These are phyloP conservation scores for Urochloa ruziziensis DNA, from an alignment of 176 grass and related monocot genomes.

Conservation along the genomic window DNA sequence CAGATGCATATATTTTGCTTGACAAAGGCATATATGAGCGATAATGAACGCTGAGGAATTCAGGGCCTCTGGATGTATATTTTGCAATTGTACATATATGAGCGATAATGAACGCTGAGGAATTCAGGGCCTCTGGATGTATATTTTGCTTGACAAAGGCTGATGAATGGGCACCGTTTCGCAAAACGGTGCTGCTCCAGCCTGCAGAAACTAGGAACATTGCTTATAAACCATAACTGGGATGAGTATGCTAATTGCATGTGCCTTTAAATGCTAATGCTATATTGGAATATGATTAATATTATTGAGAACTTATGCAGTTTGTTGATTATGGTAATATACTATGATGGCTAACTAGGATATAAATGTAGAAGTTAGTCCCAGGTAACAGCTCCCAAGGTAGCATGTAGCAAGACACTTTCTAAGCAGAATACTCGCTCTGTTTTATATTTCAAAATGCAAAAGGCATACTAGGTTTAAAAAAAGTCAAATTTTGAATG, in stretches of 20 bases:
- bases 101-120: background rate
- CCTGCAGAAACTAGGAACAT: background rate
- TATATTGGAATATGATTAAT: background rate
- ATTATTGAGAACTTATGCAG: background rate
- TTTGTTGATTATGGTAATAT: background rate
- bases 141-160: conserved; percentile 23
- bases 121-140: background rate
- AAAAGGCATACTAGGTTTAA: background rate
- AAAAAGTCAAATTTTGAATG: too few relatives aligned
- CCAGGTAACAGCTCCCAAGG: background rate
- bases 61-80: background rate
- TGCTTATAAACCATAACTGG: background rate
- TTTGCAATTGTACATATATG: too few relatives aligned
- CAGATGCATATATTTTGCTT: background rate
- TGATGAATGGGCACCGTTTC: background rate
- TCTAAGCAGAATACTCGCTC: background rate
- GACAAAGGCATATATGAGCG: conserved; percentile 11
- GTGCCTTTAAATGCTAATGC: background rate
- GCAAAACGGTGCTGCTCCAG: background rate
- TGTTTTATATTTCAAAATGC: background rate
- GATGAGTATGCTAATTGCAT: background rate
- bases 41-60: background rate
- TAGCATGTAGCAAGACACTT: background rate
- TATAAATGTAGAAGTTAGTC: background rate
- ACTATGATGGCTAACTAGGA: background rate